Evolutionary conservation across 805 yeast genomes (phyloP).

Genomic region (Priceomyces carsonii): DNA sequence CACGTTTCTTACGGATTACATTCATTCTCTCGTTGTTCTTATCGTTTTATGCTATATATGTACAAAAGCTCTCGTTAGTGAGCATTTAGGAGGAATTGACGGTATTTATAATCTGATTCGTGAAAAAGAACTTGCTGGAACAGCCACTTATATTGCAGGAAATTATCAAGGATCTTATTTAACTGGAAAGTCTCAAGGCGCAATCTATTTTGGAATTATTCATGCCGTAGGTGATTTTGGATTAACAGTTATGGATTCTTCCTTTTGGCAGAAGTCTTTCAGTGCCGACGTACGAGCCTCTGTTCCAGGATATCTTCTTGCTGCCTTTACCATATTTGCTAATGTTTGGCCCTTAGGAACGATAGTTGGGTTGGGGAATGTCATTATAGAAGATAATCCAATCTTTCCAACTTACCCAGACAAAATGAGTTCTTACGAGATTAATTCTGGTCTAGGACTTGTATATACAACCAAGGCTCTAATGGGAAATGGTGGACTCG

Average conservation of each 20-base stretch:
- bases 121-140: constrained; percentile 8
- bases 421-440: constrained; percentile 23
- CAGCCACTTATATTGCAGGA: constrained; percentile 26
- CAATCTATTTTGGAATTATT: constrained; percentile 33
- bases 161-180: constrained; percentile 34
- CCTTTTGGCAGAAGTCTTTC: constrained; percentile 42
- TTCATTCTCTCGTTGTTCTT: constrained; percentile 24
- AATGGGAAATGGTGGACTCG: constrained; percentile 30
- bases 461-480: constrained; percentile 29
- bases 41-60: constrained; percentile 25
- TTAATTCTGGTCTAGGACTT: constrained; percentile 28
- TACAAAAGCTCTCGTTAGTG: constrained; percentile 23
- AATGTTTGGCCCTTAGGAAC: constrained; percentile 38
- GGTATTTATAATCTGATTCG: constrained; percentile 24
- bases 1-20: constrained; percentile 50
- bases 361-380: constrained; percentile 32
- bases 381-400: constrained; percentile 23
- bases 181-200: constrained; percentile 36
- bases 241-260: constrained; percentile 36
- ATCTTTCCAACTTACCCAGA: constrained; percentile 34
- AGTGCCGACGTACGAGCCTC: constrained; percentile 34
- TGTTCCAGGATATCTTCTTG: constrained; percentile 38
- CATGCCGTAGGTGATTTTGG: constrained; percentile 37
- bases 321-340: constrained; percentile 30
- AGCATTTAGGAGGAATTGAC: constrained; percentile 22